Evolutionary conservation across 768 basidiomycete genomes (phyloP).

Genomic region (Thelephora aurantiotincta): DNA sequence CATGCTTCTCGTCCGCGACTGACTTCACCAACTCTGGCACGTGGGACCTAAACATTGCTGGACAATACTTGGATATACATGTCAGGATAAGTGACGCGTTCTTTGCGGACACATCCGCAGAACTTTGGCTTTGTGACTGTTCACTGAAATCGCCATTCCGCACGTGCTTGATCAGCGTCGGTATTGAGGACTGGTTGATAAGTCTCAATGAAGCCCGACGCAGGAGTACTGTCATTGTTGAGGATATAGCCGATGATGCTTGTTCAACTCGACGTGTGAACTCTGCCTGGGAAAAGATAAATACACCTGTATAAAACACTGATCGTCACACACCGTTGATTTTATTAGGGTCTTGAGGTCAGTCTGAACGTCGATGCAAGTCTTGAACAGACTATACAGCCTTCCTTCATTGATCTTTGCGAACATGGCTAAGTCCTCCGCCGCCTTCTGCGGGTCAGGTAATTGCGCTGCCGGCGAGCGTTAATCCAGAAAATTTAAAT

Average conservation of each 20-base stretch:
- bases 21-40: constrained; percentile 63
- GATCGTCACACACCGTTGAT: constrained; percentile 37
- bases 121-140: constrained; percentile 12
- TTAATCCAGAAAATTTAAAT: neutral
- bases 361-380: constrained; percentile 70
- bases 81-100: constrained; percentile 39
- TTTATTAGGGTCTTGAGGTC: constrained; percentile 74
- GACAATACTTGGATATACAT: constrained; percentile 61
- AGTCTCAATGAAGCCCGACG: constrained; percentile 59
- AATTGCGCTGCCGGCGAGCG: constrained; percentile 27
- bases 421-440: constrained; percentile 69
- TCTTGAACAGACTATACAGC: constrained; percentile 73
- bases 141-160: constrained; percentile 24
- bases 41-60: constrained; percentile 61
- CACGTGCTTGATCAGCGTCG: constrained; percentile 61
- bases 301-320: neutral
- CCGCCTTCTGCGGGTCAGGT: constrained; percentile 58
- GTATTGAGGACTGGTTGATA: constrained; percentile 76
- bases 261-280: constrained; percentile 67
- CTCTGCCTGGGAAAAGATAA: constrained; percentile 45
- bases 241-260: constrained; percentile 38
- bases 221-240: constrained; percentile 60
- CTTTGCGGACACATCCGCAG: constrained; percentile 21
- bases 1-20: constrained; percentile 48
- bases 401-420: constrained; percentile 79